Evolutionary conservation across 108 stramenopile genomes (phyloP).

Genomic region (Poteriospumella lacustris): DNA sequence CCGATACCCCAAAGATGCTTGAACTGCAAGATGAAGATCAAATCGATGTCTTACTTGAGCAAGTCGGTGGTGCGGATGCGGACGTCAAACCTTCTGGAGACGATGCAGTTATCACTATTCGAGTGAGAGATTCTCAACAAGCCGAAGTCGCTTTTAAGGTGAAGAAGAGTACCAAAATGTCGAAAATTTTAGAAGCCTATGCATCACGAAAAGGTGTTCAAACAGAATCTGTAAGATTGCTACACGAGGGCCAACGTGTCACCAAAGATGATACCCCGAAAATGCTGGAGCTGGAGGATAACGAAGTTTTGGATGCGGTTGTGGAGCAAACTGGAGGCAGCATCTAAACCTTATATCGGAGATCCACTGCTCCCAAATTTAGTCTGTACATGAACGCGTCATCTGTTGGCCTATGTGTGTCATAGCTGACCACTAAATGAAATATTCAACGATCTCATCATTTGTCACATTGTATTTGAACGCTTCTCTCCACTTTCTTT

Average conservation of each 20-base stretch:
- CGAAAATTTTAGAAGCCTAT: constrained; percentile 2
- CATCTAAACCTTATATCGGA: no score
- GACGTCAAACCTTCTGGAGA: no score
- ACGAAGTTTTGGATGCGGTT: background rate
- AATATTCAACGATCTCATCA: no score
- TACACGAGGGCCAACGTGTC: background rate
- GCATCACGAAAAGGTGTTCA: background rate
- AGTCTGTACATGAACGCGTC: no score
- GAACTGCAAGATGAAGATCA: constrained; percentile 4
- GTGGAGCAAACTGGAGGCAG: background rate
- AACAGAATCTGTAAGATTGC: background rate
- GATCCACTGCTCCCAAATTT: background rate
- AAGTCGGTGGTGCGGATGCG: background rate
- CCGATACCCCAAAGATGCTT: constrained; percentile 16
- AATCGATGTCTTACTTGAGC: background rate
- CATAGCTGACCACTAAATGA: no score
- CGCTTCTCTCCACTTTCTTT: no score
- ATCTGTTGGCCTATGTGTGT: no score
- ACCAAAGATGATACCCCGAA: constrained; percentile 3
- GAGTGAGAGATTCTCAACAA: background rate
- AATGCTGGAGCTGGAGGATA: background rate
- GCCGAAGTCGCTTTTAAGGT: background rate
- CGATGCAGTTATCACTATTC: background rate
- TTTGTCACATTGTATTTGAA: no score
- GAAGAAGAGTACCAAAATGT: background rate